Percentiles rank a stretch among this genome's conserved stretches.
Conservation (phyloP, 805 yeast genomes). For the Zygosaccharomyces kombuchaensis region DNA sequence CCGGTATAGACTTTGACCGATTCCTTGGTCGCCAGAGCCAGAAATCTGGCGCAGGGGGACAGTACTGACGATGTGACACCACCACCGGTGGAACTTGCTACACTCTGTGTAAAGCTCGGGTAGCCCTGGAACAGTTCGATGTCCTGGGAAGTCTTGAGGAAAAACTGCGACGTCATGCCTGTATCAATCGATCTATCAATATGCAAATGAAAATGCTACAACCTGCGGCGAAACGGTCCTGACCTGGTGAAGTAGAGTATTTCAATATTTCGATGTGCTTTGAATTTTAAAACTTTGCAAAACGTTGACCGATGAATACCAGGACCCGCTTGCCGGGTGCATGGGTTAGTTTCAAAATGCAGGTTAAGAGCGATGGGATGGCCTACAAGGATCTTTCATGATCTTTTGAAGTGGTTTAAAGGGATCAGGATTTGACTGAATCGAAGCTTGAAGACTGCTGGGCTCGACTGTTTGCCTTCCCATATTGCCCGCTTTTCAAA, state of each 20-base stretch:
- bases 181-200: conserved; percentile 6
- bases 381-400: neutral
- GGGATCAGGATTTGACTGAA: neutral
- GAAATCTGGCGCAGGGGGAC: conserved; percentile 35
- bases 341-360: conserved; percentile 1
- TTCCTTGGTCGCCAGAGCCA: conserved; percentile 31
- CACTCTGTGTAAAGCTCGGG: conserved; percentile 28
- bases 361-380: neutral
- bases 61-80: conserved; percentile 27
- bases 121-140: conserved; percentile 36
- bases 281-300: conserved; percentile 1
- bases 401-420: neutral
- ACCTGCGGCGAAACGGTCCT: neutral
- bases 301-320: neutral
- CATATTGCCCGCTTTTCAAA: too few species aligned
- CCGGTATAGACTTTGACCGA: conserved; percentile 30
- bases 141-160: conserved; percentile 33
- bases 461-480: too few species aligned
- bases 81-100: conserved; percentile 19
- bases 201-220: conserved; percentile 2
- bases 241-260: too few species aligned
- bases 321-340: neutral
- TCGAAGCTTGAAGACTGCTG: neutral
- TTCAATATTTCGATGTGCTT: conserved; percentile 1
- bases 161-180: conserved; percentile 35